Conservation (phyloP, 2,329 filamentous ascomycete species). For the Helminthosporium solani region DNA sequence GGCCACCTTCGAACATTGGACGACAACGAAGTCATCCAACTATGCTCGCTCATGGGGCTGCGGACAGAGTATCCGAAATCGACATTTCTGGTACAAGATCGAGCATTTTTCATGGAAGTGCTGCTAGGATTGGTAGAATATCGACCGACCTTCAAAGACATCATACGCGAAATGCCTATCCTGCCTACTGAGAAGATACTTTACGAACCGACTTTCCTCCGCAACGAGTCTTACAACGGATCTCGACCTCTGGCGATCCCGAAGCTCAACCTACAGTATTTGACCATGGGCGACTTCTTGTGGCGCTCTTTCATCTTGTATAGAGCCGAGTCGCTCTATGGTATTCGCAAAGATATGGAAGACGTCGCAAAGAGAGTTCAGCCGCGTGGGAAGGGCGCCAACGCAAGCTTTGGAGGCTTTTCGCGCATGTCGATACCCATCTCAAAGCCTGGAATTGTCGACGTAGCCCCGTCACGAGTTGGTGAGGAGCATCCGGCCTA, state of each 20-base stretch:
- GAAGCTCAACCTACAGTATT: slow-evolving; percentile 92
- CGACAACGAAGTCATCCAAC: slow-evolving; percentile 69
- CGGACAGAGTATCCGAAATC: slow-evolving; percentile 78
- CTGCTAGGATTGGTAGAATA: slow-evolving; percentile 75
- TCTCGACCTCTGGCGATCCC: slow-evolving; percentile 85
- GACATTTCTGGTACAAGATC: slow-evolving; percentile 62
- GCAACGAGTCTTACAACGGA: slow-evolving; percentile 85
- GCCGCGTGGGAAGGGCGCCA: slow-evolving; percentile 68
- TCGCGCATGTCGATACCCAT: slow-evolving; percentile 92
- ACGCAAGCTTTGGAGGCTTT: slow-evolving; percentile 72
- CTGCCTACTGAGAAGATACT: slow-evolving; percentile 81
- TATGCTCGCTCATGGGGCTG: slow-evolving; percentile 73
- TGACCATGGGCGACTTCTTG: slow-evolving; percentile 93
- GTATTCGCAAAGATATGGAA: slow-evolving; percentile 88
- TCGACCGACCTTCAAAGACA: slow-evolving; percentile 79
- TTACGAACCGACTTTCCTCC: slow-evolving; percentile 75
- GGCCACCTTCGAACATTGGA: slow-evolving; percentile 70
- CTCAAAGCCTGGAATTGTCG: slow-evolving; percentile 79
- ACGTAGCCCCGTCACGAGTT: slow-evolving; percentile 79
- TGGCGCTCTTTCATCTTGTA: slow-evolving; percentile 92
- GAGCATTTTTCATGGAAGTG: slow-evolving; percentile 68
- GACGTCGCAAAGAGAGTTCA: slow-evolving; percentile 75
- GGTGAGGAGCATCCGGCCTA: slow-evolving; percentile 80
- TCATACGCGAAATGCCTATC: slow-evolving; percentile 67
- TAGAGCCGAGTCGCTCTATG: slow-evolving; percentile 88